Evolutionary conservation across 1,139 yeast species (phyloP).

Genomic region (Magnusiomyces paraingens): DNA sequence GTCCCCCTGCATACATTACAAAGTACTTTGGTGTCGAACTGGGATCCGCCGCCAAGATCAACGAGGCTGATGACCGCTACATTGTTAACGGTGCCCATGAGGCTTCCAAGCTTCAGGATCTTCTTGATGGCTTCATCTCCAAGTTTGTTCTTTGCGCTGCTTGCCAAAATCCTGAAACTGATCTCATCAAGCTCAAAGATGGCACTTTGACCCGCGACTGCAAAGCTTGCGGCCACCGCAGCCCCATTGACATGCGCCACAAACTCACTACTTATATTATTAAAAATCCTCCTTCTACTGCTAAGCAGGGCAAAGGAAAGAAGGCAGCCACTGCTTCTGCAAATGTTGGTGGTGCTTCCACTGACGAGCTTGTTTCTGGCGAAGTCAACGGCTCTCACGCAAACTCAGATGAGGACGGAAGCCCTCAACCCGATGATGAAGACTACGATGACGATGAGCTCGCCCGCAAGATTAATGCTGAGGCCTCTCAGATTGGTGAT

Average conservation of each 20-base stretch:
- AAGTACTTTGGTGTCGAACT: constrained; percentile 94
- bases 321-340: constrained; percentile 85
- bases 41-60: constrained; percentile 89
- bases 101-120: constrained; percentile 82
- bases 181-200: constrained; percentile 71
- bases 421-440: constrained; percentile 34
- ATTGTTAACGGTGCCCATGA: constrained; percentile 95
- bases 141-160: constrained; percentile 90
- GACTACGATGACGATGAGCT: constrained; percentile 70
- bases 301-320: constrained; percentile 47
- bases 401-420: constrained; percentile 29
- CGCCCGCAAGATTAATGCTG: constrained; percentile 67
- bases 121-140: constrained; percentile 86
- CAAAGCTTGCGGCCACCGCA: constrained; percentile 95
- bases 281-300: constrained; percentile 81
- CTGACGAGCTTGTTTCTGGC: constrained; percentile 49
- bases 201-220: constrained; percentile 84
- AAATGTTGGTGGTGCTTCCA: constrained; percentile 73
- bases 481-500: constrained; percentile 60
- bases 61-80: constrained; percentile 76
- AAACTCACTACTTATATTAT: constrained; percentile 79
- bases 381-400: constrained; percentile 21
- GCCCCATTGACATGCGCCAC: constrained; percentile 78
- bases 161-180: constrained; percentile 98
- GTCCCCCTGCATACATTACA: constrained; percentile 88